Evolutionary conservation across 257 asterid genomes (phyloP), one percentile per base, ranked within the genome.

Genomic region (Ajuga chamaepitys): DNA sequence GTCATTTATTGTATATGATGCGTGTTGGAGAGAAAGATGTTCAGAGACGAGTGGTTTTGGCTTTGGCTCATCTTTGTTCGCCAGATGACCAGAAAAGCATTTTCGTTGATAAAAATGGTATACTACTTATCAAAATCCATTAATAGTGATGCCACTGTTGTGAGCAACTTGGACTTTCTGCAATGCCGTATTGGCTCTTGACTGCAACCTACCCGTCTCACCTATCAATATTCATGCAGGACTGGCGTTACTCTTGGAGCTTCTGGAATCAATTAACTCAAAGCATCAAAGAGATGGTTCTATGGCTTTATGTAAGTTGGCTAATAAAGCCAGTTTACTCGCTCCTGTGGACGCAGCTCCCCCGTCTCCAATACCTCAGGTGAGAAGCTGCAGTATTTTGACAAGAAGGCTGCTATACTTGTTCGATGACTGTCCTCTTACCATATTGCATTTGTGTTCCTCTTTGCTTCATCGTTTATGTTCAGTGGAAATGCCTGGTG

Each of bases 291-390:
- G 71, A 64, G 98, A 91, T 66, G 78, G 87, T 73, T 86, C 99
- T 21, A 58, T 81, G 69, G 99, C 99, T 52, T 71, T 94, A 62
- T 86, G 88, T 81, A 85, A 78, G 76, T 70, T 94, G 81, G 90
- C 98, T 38, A 73, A 75, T 67, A 94, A 91, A 82, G 95, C 88
- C 4, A 86, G 77, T 81, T 80, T 91, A 32, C 87, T 86, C 67
- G 88, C 95, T 67, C 87, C 94, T 16, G 65, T 85, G 47, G 98
- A 94, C 80, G 93, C 98, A 26, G 99, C 99, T 76, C 99, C 99
- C 70, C 98, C 93, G 24, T 94, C 99, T 45, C 99, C 98, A 26
- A 68, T 68, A 69, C 95, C 96, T 62, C 95, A 94, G 96, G 99
- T 94, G 76, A 47, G 44, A 2, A 47, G 34, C 24, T 14, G 3